phyloP scores from a whole-genome alignment of 176 grass and related monocot species.

The Avena insularis region DNA sequence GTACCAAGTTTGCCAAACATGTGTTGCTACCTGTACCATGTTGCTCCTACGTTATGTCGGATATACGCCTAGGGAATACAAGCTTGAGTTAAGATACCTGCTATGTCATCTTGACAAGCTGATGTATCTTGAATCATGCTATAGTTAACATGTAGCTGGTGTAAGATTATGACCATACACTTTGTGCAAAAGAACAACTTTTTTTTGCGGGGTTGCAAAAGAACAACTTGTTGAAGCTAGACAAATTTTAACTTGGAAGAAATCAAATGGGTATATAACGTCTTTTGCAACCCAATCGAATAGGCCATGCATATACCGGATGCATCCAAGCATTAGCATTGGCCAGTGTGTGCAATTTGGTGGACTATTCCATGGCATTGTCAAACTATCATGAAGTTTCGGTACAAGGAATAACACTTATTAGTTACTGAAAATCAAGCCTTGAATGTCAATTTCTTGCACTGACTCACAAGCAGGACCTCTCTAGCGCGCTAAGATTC shows the following conservation, averaged over 20 bases:
- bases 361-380: neutral
- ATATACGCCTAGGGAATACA: neutral
- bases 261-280: neutral
- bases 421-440: conserved; percentile 16
- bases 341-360: neutral
- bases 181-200: neutral
- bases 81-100: neutral
- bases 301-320: neutral
- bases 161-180: neutral
- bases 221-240: neutral
- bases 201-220: neutral
- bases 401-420: neutral
- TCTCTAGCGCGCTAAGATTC: neutral
- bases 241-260: neutral
- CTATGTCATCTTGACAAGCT: neutral
- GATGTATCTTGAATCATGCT: no score
- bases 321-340: neutral
- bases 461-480: neutral
- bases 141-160: neutral
- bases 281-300: neutral
- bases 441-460: neutral
- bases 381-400: neutral
- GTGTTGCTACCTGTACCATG: neutral
- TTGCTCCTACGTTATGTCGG: neutral
- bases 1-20: neutral